phyloP scores from a whole-genome alignment of 305 asterid genomes.

The Plantago coronopus region DNA sequence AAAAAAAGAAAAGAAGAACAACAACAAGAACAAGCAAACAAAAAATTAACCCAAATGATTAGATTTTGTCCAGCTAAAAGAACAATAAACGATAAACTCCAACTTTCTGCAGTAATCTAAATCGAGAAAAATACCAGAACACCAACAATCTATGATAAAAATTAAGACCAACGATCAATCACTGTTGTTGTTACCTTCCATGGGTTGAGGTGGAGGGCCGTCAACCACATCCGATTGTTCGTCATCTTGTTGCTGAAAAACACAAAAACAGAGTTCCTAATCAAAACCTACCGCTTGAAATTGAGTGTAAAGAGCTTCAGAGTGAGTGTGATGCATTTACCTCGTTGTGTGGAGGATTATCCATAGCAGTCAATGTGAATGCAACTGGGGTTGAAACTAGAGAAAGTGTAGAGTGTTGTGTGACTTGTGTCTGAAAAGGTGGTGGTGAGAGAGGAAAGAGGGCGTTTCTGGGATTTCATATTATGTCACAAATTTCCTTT shows the following conservation, averaged over 20 bases:
- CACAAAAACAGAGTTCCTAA: conserved; percentile 9
- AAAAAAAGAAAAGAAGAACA: too few species aligned
- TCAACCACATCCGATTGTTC: conserved; percentile 77
- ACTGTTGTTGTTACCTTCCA: conserved; percentile 60
- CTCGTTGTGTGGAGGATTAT: conserved; percentile 34
- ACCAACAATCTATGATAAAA: background rate
- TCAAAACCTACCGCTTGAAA: background rate
- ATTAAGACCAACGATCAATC: background rate
- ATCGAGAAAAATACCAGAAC: background rate
- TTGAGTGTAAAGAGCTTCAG: background rate
- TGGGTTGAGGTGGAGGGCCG: conserved; percentile 94
- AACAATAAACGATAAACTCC: background rate
- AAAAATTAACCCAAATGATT: background rate
- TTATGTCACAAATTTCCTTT: too few species aligned
- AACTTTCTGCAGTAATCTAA: background rate
- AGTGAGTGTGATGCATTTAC: conserved; percentile 8
- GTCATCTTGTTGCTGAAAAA: conserved; percentile 45
- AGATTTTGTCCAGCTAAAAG: background rate
- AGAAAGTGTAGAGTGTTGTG: too few species aligned
- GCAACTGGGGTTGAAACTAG: background rate
- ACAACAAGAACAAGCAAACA: background rate
- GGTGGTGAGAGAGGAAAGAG: background rate
- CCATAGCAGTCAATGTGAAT: conserved; percentile 28
- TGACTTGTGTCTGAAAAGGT: background rate
- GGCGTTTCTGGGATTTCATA: background rate